These are phyloP conservation scores for Irineochytrium annulatum DNA, from an alignment of 192 early-diverging fungal genomes.

Conservation along the genomic window DNA sequence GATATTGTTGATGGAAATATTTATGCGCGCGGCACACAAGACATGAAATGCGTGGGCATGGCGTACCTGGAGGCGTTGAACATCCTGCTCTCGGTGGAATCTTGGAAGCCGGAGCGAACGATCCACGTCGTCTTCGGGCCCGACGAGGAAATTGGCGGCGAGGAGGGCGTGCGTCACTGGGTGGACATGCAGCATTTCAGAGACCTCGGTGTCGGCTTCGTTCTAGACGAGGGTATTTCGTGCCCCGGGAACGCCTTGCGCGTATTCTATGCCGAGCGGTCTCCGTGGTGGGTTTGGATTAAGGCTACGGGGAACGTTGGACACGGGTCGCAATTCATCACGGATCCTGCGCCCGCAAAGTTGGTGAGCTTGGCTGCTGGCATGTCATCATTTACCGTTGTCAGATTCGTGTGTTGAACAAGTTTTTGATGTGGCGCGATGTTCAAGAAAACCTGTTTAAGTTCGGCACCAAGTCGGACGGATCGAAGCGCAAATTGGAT, in stretches of 20 bases:
- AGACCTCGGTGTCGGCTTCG: constrained; percentile 73
- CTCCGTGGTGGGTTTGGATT: constrained; percentile 80
- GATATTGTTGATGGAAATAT: constrained; percentile 63
- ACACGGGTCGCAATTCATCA: constrained; percentile 80
- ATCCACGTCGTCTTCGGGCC: constrained; percentile 68
- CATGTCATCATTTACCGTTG: neutral
- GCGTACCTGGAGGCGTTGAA: constrained; percentile 82
- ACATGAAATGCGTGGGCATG: constrained; percentile 87
- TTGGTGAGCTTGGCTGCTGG: constrained; percentile 36
- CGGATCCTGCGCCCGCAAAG: constrained; percentile 65
- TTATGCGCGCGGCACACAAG: constrained; percentile 76
- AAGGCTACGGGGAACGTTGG: constrained; percentile 69
- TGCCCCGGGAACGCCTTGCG: neutral
- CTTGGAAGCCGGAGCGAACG: constrained; percentile 57
- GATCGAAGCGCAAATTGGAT: constrained; percentile 30
- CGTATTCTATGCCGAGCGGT: constrained; percentile 82
- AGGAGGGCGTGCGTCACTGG: constrained; percentile 70
- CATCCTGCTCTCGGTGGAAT: constrained; percentile 48
- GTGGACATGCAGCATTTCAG: constrained; percentile 65
- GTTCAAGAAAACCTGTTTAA: constrained; percentile 56
- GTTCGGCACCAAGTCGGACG: constrained; percentile 48
- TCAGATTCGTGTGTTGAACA: constrained; percentile 51
- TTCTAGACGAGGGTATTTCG: constrained; percentile 76
- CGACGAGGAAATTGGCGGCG: constrained; percentile 84
- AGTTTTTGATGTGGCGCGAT: constrained; percentile 65